Evolutionary conservation across 108 stramenopile species (phyloP), one percentile per base, ranked within the genome.

Genomic region (Poteriospumella lacustris): DNA sequence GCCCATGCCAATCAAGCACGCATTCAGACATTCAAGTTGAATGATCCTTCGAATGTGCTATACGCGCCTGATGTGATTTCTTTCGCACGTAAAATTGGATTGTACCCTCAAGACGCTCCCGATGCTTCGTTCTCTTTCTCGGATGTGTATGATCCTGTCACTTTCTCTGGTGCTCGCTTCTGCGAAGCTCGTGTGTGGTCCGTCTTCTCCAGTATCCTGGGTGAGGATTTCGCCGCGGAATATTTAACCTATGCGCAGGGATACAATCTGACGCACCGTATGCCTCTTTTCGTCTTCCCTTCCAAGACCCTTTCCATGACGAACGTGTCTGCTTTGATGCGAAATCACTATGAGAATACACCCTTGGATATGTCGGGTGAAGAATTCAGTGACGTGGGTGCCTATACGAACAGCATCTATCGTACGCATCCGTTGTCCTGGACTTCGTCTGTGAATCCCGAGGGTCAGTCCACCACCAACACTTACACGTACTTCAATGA

Each of bases 1-100:
- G 89, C 89, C 2, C 91, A 91, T 78, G 89, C 91, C 67, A 91
- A 91, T 76, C 91, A 91, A 79, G 89, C 91, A 15, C 79, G 91
- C 47, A 89, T 89, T 76, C 76, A 72, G 1, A 88, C 81, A 2
- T 28, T 89, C 76, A 80, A 84, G 24, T 58, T 87, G 29, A 59
- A 91, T 68, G 80, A 85, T 80, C 68, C 86, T 43, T 56, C 84
- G 43, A 86, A 84, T 76, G 78, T 78, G 68, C 9, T 89, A 62
- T 85, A 81, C 84, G 58, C 83, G 39, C 44, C 73, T 33, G 88
- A 87, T 84, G 88, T 92, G 34, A 86, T 89, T 24, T 77, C 80
- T 60, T 82, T 90, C 72, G 90, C 89, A 42, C 64, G 87, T 26
- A 78, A 81, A 75, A 82, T 90, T 81, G 91, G 89, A 44, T 47